Conservation (phyloP, 176 grass and related monocot genomes). For the Aegilops longissima region DNA sequence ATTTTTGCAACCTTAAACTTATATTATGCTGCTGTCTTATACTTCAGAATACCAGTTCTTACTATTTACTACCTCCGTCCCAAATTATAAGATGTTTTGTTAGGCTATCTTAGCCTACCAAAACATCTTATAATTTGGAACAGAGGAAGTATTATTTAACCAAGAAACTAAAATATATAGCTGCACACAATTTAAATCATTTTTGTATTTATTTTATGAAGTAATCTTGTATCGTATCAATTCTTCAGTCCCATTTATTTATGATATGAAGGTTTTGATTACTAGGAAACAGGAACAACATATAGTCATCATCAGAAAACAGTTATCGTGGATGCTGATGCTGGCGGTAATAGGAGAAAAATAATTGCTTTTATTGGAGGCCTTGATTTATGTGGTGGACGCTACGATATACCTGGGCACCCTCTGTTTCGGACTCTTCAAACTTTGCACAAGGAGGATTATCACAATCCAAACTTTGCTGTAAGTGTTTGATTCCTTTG, state of each 20-base stretch:
- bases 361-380: slow-evolving; percentile 84
- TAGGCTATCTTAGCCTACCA: too few relatives aligned
- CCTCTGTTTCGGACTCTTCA: slow-evolving; percentile 71
- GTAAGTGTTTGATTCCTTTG: slow-evolving; percentile 27
- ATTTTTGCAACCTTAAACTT: background rate
- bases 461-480: slow-evolving; percentile 80
- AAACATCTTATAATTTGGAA: too few relatives aligned
- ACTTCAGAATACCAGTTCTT: background rate
- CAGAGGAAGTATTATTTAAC: background rate
- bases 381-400: slow-evolving; percentile 87
- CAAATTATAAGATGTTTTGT: too few relatives aligned
- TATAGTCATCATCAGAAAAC: slow-evolving; percentile 98
- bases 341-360: slow-evolving; percentile 67
- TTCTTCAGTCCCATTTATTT: slow-evolving; percentile 26
- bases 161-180: background rate
- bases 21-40: background rate
- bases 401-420: slow-evolving; percentile 75
- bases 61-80: background rate
- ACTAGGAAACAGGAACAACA: slow-evolving; percentile 73
- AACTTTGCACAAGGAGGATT: slow-evolving; percentile 84
- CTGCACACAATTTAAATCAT: background rate
- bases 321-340: slow-evolving; percentile 80
- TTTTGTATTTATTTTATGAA: background rate
- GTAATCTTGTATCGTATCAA: background rate
- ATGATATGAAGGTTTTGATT: background rate